Conservation (phyloP, 257 asterid species). For the Forsythia suspensa region DNA sequence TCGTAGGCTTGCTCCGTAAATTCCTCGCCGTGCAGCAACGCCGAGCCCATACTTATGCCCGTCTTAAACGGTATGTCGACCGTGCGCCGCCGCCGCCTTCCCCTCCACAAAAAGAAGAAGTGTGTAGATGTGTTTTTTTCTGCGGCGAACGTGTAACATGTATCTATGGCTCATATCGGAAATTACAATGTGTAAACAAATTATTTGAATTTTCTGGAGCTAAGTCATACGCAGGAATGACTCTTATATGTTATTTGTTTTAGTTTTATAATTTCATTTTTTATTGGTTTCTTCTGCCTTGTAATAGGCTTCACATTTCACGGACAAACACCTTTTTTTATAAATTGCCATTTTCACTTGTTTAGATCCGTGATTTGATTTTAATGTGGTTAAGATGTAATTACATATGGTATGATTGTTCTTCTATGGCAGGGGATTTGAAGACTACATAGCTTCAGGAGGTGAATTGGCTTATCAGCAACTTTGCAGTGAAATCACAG, state of each 20-base stretch:
- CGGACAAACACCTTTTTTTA: not conserved
- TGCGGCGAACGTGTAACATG: not conserved
- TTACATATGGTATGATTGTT: constrained; percentile 12
- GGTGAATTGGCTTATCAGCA: constrained; percentile 79
- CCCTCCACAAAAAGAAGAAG: no score
- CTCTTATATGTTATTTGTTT: not conserved
- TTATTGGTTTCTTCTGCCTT: not conserved
- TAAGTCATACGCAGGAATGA: not conserved
- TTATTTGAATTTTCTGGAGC: not conserved
- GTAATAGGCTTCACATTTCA: not conserved
- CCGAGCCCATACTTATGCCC: constrained; percentile 83
- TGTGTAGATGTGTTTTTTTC: no score
- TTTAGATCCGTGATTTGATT: not conserved
- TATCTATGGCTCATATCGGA: constrained; percentile 2
- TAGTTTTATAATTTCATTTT: not conserved
- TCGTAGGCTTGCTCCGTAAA: constrained; percentile 55
- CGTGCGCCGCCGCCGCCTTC: not conserved
- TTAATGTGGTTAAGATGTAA: constrained; percentile 1
- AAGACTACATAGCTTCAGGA: constrained; percentile 74
- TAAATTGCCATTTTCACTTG: not conserved
- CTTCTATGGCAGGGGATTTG: constrained; percentile 69
- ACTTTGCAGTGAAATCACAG: constrained; percentile 84
- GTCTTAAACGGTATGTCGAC: constrained; percentile 65
- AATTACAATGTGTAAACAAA: not conserved
- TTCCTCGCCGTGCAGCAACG: constrained; percentile 82